phyloP scores from a whole-genome alignment of 2,329 filamentous ascomycete species.

The Tolypocladium amazonense region DNA sequence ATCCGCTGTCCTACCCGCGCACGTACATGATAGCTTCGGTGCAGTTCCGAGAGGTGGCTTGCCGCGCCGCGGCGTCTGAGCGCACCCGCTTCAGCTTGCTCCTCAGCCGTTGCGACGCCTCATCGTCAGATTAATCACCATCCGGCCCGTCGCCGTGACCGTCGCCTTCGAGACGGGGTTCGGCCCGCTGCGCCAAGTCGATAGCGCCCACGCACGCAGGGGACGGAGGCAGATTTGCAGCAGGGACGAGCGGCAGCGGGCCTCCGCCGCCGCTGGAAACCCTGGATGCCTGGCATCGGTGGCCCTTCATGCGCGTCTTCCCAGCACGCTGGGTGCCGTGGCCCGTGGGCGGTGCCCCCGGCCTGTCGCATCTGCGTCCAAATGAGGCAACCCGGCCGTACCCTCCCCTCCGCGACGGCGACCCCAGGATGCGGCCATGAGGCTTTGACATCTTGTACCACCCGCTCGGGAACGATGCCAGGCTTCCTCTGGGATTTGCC shows the following conservation, averaged over 20 bases:
- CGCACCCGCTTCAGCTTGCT: background rate
- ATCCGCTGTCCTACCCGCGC: background rate
- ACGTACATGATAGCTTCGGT: background rate
- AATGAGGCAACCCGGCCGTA: background rate
- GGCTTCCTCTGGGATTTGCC: background rate
- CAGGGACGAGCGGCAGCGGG: background rate
- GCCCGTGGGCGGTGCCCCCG: background rate
- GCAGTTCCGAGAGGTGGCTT: background rate
- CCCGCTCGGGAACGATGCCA: slow-evolving; percentile 1
- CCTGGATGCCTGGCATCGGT: background rate
- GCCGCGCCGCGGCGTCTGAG: background rate
- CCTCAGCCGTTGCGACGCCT: background rate
- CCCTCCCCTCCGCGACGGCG: background rate
- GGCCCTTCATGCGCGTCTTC: background rate
- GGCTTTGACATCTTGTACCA: slow-evolving; percentile 4
- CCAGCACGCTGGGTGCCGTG: background rate
- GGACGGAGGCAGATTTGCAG: background rate
- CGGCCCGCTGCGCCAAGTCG: background rate
- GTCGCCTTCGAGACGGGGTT: background rate
- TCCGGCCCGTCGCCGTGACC: background rate
- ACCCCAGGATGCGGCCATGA: background rate
- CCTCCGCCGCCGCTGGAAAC: background rate
- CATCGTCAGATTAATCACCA: background rate
- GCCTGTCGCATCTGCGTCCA: background rate
- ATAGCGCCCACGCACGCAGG: background rate